Conservation (phyloP, 2,329 filamentous ascomycete species). For the Colletotrichum cordylinicola region DNA sequence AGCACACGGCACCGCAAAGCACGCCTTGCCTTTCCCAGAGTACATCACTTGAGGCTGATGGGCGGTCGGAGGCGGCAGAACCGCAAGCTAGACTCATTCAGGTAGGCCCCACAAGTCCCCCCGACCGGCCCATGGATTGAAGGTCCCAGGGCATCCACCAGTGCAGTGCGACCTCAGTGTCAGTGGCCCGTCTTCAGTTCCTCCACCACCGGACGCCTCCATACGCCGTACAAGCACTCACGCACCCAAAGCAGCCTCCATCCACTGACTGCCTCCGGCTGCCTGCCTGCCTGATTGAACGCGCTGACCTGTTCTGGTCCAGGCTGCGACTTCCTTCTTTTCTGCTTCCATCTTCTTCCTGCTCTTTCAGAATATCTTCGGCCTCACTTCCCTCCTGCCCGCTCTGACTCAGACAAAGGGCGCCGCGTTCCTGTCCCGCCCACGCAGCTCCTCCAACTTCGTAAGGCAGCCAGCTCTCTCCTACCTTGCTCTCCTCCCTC, state of each 20-base stretch:
- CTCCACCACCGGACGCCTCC: slow-evolving; percentile 18
- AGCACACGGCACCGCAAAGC: neutral
- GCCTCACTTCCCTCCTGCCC: neutral
- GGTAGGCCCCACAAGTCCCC: neutral
- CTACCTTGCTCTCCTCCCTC: neutral
- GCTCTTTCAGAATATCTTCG: neutral
- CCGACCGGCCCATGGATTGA: neutral
- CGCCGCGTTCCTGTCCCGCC: slow-evolving; percentile 1
- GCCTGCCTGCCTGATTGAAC: slow-evolving; percentile 9
- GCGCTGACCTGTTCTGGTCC: neutral
- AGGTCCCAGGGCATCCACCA: neutral
- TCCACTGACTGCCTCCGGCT: neutral
- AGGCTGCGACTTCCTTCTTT: slow-evolving; percentile 5
- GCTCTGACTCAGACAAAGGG: slow-evolving; percentile 20
- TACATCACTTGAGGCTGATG: neutral
- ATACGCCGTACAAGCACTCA: neutral
- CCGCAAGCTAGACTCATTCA: neutral
- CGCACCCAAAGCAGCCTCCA: neutral
- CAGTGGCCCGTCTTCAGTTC: neutral
- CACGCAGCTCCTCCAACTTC: neutral
- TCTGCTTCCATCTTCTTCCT: neutral
- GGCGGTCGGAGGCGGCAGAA: slow-evolving; percentile 9
- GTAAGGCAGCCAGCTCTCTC: slow-evolving; percentile 1
- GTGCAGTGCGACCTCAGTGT: neutral
- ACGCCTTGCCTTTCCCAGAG: slow-evolving; percentile 14